These are phyloP conservation scores for Endocalyx cinctus DNA, from an alignment of 2,329 filamentous ascomycete species.

Conservation along the genomic window DNA sequence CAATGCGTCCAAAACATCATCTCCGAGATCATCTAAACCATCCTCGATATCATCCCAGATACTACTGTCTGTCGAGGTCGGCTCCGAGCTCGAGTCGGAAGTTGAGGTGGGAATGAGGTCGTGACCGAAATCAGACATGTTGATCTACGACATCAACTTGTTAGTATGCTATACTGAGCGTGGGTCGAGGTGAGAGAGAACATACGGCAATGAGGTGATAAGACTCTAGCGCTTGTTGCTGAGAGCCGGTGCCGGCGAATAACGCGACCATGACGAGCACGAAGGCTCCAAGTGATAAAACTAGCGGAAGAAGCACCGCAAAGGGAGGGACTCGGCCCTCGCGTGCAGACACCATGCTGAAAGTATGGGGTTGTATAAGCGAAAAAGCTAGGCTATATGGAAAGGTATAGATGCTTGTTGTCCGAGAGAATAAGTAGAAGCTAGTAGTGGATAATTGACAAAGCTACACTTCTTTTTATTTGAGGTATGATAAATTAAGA, in stretches of 20 bases:
- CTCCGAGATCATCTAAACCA: constrained; percentile 22
- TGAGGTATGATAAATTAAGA: too few relatives aligned
- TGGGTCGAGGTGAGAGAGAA: neutral
- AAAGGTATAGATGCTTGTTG: too few relatives aligned
- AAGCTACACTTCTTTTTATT: too few relatives aligned
- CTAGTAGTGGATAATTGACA: too few relatives aligned
- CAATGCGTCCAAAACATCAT: constrained; percentile 32
- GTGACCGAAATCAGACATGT: constrained; percentile 36
- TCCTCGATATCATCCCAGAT: constrained; percentile 19
- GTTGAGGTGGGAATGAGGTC: constrained; percentile 26
- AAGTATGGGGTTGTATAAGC: neutral
- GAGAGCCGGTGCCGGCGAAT: constrained; percentile 33
- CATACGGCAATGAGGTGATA: constrained; percentile 35
- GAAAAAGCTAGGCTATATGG: neutral
- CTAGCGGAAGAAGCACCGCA: constrained; percentile 24
- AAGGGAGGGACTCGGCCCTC: constrained; percentile 13
- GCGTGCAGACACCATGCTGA: constrained; percentile 5
- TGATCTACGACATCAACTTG: constrained; percentile 25
- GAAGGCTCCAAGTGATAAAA: constrained; percentile 30
- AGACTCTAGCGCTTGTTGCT: constrained; percentile 30
- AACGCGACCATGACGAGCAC: constrained; percentile 32
- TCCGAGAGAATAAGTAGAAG: too few relatives aligned
- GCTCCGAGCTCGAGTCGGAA: constrained; percentile 17
- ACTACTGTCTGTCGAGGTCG: constrained; percentile 17
- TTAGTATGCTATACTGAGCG: constrained; percentile 2